phyloP scores from a whole-genome alignment of 352 stramenopile species.

The Phytophthora constricta region DNA sequence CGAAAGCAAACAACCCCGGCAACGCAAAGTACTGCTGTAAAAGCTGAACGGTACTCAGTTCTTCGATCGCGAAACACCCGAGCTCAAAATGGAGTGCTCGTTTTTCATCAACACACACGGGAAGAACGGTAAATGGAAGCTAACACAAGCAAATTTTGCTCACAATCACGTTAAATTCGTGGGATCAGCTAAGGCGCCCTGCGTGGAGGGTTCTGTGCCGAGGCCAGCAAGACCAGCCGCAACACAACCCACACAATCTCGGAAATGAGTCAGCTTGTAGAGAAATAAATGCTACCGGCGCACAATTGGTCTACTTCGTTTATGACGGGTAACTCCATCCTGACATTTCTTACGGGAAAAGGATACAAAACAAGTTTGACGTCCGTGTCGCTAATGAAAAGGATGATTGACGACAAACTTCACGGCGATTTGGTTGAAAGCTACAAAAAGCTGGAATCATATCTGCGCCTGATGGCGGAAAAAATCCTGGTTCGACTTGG shows the following conservation, averaged over 20 bases:
- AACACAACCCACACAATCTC: not conserved
- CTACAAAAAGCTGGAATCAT: not conserved
- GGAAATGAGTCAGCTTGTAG: not conserved
- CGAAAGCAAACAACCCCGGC: not conserved
- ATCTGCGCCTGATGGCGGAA: not conserved
- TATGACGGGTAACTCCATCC: not conserved
- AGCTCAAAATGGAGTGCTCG: not conserved
- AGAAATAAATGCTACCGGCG: not conserved
- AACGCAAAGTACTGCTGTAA: not conserved
- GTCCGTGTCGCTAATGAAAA: constrained; percentile 5
- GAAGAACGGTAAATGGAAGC: not conserved
- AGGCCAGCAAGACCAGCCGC: not conserved
- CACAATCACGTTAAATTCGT: not conserved
- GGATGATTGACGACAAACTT: constrained; percentile 7
- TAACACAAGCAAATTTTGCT: not conserved
- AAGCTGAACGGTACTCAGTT: not conserved
- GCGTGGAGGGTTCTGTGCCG: not conserved
- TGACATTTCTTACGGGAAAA: not conserved
- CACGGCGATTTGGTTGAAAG: constrained; percentile 4
- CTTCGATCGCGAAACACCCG: not conserved
- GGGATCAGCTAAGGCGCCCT: not conserved
- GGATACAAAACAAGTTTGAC: not conserved
- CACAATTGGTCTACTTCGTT: not conserved
- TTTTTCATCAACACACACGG: not conserved
- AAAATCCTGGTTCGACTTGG: no score